Conservation (phyloP, 306 rosid genomes). For the Acacia confusa region DNA sequence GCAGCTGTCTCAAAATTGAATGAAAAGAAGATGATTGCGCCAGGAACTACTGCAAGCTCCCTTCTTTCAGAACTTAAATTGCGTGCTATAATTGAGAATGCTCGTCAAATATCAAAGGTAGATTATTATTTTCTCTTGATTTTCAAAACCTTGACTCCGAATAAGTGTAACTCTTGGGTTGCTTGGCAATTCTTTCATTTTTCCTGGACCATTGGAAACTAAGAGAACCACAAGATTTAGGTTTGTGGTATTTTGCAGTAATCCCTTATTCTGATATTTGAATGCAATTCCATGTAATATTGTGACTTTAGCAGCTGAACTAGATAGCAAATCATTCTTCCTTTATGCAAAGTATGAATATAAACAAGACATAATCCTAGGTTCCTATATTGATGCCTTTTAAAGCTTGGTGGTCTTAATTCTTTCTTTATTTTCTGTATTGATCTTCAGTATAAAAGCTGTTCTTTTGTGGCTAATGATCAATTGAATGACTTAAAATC, state of each 20-base stretch:
- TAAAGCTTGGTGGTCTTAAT: constrained; percentile 14
- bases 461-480: background rate
- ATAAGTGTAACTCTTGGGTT: constrained; percentile 28
- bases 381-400: constrained; percentile 7
- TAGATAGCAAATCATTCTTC: constrained; percentile 15
- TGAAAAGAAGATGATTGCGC: constrained; percentile 67
- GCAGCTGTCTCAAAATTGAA: constrained; percentile 58
- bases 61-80: constrained; percentile 71
- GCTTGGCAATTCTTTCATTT: constrained; percentile 8
- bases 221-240: constrained; percentile 7
- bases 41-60: constrained; percentile 63
- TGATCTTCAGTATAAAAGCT: background rate
- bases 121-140: constrained; percentile 34
- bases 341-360: background rate
- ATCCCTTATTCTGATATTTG: constrained; percentile 4
- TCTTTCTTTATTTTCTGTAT: background rate
- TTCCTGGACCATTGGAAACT: constrained; percentile 22
- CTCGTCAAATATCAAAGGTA: constrained; percentile 72
- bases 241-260: constrained; percentile 11
- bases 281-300: constrained; percentile 17
- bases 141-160: constrained; percentile 7
- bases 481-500: constrained; percentile 38
- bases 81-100: constrained; percentile 70
- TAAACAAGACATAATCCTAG: constrained; percentile 7
- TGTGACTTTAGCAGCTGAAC: constrained; percentile 10